Base-by-base conservation (phyloP, 306 rosid genomes). In the Glycine latifolia region DNA sequence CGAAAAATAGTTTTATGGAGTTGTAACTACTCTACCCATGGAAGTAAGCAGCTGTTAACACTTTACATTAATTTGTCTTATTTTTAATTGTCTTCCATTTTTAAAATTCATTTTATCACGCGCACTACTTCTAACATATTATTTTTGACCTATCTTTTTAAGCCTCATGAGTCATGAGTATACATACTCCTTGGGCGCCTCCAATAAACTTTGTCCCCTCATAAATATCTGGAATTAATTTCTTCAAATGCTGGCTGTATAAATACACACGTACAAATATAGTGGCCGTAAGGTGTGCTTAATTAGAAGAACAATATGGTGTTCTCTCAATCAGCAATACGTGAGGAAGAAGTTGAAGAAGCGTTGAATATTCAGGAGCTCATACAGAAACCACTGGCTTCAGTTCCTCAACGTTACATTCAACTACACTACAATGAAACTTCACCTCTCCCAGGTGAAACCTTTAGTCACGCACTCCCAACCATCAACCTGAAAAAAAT, bases 401-500 rank as follows among this genome's bases (percentile, higher is more conserved):
- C 86, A 10, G 14, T 88, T 67, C 91, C 91, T 7, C 43, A 83
- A 37, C 56, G 76, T 10, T 90, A 72, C 43, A 60, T 90, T 58
- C 87, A 77, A 44, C 44, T 14, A n/a, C 20, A 20, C 20, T 20
- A 20, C 20, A 73, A 62, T 43, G 75, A 52, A 67, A 63, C 89
- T 77, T 33, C 74, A 20, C 20, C 20, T 20, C 20, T 20, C 20
- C 20, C 20, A 0, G 20, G 0, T 20, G 20, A 20, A 5, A 62
- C 53, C 44, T 8, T 61, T 6, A 50, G 53, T 17, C 63, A 71
- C 7, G 26, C 11, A 4, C 76, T 90, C 26, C 94, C 93, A 61
- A 83, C 79, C 54, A 81, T 90, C 52, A 88, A 87, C 78, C 75
- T 90, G 84, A 71, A 16, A 9, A 39, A 56, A 0, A 56, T 90